Base-by-base conservation (phyloP, 78 protist genomes). In the Dictyostelium citrinum region DNA sequence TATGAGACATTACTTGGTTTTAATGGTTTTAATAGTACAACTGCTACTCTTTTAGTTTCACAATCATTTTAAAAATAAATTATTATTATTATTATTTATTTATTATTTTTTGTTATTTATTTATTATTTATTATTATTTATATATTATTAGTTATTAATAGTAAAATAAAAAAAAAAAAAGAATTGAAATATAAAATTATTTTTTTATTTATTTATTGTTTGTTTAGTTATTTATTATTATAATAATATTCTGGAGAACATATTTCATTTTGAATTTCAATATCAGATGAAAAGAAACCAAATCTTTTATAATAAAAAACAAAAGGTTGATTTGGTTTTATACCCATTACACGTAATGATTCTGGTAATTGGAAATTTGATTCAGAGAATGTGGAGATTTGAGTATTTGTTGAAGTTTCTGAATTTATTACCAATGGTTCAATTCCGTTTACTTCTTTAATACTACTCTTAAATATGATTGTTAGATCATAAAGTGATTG, bases 161-260 rank as follows among this genome's bases (percentile, higher is more conserved):
- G n/a, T n/a, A n/a, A 61, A 22, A 58, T n/a, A 58, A 58, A 58
- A n/a, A 58, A 58, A 58, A 58, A 58, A n/a, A 58, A 58, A n/a
- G 10, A 8, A 58, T n/a, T 6, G 7, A 60, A 60, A n/a, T n/a
- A 60, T 9, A n/a, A n/a, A 24, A n/a, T 46, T n/a, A 20, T 60
- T 60, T 8, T n/a, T 9, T 17, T 16, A 60, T 60, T 60, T n/a
- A 5, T 7, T 5, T 20, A 20, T 60, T 1, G 1, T n/a, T 60
- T n/a, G 8, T n/a, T 60, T 60, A 60, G 0, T 60, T 60, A n/a
- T 22, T 58, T 27, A 12, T 78, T 61, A 17, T 24, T 41, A 9
- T 55, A 55, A 82, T 67, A 82, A 46, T 82, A 82, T 70, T 82
- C 81, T 27, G 90, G 90, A 6, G 33, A 24, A 82, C 90, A 82